Conservation (phyloP, 2,329 filamentous ascomycete genomes). For the Aspergillus bombycis region DNA sequence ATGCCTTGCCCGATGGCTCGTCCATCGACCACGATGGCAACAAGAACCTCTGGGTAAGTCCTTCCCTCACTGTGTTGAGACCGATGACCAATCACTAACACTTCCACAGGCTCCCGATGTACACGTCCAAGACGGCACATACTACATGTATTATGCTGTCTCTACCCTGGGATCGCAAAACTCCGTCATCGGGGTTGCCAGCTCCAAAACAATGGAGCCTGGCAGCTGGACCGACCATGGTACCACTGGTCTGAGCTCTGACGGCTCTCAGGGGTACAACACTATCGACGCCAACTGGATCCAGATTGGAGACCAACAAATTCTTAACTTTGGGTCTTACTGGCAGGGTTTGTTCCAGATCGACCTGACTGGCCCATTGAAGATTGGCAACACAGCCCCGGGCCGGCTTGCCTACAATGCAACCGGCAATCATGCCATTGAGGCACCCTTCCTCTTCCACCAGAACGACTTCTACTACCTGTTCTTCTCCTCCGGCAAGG, state of each 20-base stretch:
- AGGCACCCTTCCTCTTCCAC: constrained; percentile 61
- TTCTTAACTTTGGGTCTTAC: constrained; percentile 70
- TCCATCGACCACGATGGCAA: constrained; percentile 49
- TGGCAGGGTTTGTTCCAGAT: constrained; percentile 68
- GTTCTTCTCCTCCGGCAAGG: constrained; percentile 63
- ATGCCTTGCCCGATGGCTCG: constrained; percentile 49
- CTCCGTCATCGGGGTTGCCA: constrained; percentile 65
- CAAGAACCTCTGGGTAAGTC: constrained; percentile 53
- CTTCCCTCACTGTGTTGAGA: not conserved
- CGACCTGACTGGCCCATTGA: constrained; percentile 43
- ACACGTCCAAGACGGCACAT: constrained; percentile 57
- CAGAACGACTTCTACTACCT: constrained; percentile 64
- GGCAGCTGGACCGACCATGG: constrained; percentile 44
- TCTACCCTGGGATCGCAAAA: constrained; percentile 63
- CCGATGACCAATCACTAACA: not conserved
- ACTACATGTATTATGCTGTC: constrained; percentile 69
- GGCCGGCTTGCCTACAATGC: constrained; percentile 59
- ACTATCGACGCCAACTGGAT: constrained; percentile 64
- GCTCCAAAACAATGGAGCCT: constrained; percentile 46
- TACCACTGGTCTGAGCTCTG: constrained; percentile 39
- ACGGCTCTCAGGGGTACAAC: constrained; percentile 53
- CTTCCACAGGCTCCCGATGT: constrained; percentile 65
- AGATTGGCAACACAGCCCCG: constrained; percentile 35
- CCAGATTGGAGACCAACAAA: constrained; percentile 44
- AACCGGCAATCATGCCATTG: constrained; percentile 56